Evolutionary conservation across 805 yeast genomes (phyloP), one percentile per base, ranked within the genome.

Genomic region (Wickerhamomyces rabaulensis): DNA sequence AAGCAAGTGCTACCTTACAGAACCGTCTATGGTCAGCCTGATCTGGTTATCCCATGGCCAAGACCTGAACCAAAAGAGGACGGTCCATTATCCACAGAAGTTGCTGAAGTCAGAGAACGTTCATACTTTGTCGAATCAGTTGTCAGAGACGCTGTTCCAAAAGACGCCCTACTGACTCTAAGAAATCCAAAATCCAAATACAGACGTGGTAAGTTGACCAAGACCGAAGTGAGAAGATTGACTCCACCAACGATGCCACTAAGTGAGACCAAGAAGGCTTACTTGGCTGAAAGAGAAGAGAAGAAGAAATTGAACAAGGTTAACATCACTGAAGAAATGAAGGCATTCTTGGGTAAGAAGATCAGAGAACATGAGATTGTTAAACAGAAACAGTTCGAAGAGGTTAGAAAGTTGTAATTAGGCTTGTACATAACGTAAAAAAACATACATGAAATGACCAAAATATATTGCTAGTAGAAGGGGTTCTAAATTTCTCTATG

Each of bases 41-140:
- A 80, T 44, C 69, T 88, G 44, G 78, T 81, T 21, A 82, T 91
- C 43, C 97, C 97, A 45, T 92, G 96, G 95, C 97, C 97, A 35
- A 76, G 78, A 55, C 91, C 94, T 2, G 80, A 73, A 29, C 63
- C 63, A 20, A 53, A 65, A 0, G 78, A 77, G 52, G 89, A 82
- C 53, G 82, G 81, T 43, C 67, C 61, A 26, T 70, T 78, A 52
- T 78, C 82, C 4, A 87, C 95, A 1, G 62, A 66, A 6, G 74
- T 76, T 25, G 78, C 71, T 9, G 65, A 69, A 2, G 89, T 79
- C 2, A 77, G 81, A 51, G 87, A 80, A 56, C 84, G 89, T 63
- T 81, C 97, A 4, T 86, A 73, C 64, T 84, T 79, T 65, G 83
- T 86, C 19, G 82, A 81, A 47, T 75, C 87, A 17, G 66, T 87